Evolutionary conservation across 1,284 basidiomycete species (phyloP).

Genomic region (Marasmius oreades): DNA sequence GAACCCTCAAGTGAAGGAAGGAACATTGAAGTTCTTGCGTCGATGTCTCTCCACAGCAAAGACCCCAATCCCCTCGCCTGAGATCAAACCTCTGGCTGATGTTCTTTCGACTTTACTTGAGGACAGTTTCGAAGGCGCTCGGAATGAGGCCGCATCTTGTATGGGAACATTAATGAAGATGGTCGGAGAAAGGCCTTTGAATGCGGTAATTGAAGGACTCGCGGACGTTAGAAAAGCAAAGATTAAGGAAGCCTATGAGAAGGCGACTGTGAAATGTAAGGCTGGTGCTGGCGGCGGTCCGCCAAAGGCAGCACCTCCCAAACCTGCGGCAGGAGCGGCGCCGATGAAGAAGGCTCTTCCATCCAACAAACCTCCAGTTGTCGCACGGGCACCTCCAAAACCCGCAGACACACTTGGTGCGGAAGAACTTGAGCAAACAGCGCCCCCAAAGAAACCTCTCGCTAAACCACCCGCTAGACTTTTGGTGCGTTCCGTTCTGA

Average conservation of each 20-base stretch:
- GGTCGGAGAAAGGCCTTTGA: conserved; percentile 91
- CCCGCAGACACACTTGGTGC: conserved; percentile 21
- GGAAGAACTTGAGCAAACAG: conserved; percentile 24
- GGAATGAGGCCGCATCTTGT: conserved; percentile 85
- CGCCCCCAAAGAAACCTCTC: conserved; percentile 37
- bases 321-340: conserved; percentile 36
- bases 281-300: conserved; percentile 47
- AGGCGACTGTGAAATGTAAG: conserved; percentile 85
- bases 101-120: conserved; percentile 75
- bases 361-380: conserved; percentile 24
- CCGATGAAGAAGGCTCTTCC: conserved; percentile 44
- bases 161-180: conserved; percentile 96
- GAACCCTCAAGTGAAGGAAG: conserved; percentile 97
- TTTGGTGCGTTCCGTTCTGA: conserved; percentile 28
- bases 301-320: conserved; percentile 30
- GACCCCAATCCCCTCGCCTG: conserved; percentile 65
- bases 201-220: conserved; percentile 83
- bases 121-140: conserved; percentile 89
- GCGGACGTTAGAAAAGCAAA: conserved; percentile 91
- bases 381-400: conserved; percentile 15
- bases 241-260: conserved; percentile 91
- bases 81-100: conserved; percentile 86
- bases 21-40: conserved; percentile 85
- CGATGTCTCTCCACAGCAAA: conserved; percentile 76
- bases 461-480: conserved; percentile 52